Conservation (phyloP, 768 basidiomycete species). For the Russula olivacea region DNA sequence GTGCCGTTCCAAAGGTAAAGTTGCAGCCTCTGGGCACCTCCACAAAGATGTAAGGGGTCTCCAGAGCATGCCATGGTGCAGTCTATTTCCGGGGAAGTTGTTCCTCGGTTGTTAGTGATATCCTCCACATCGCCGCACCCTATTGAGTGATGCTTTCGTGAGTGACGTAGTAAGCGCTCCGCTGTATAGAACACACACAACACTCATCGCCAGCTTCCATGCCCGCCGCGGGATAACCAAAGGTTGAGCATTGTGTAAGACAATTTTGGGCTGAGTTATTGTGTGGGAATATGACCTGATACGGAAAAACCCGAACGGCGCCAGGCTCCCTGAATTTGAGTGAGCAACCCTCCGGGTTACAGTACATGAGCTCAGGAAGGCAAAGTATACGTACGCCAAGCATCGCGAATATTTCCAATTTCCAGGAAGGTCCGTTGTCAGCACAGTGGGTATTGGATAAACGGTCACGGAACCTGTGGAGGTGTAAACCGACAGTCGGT, state of each 20-base stretch:
- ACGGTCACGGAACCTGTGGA: conserved; percentile 45
- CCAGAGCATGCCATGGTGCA: conserved; percentile 57
- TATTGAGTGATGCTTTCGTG: conserved; percentile 28
- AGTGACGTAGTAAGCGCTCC: not conserved
- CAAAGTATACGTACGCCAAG: conserved; percentile 42
- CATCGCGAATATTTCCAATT: conserved; percentile 64
- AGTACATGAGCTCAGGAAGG: not conserved
- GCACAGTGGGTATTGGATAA: conserved; percentile 52
- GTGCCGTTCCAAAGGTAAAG: conserved; percentile 32
- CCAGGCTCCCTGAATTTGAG: conserved; percentile 41
- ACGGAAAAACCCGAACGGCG: conserved; percentile 48
- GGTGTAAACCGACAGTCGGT: conserved; percentile 65
- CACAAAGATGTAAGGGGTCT: conserved; percentile 64
- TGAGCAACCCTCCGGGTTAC: not conserved
- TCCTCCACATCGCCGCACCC: conserved; percentile 68
- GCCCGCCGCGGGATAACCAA: conserved; percentile 67
- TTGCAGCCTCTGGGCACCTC: conserved; percentile 47
- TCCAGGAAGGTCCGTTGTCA: conserved; percentile 54
- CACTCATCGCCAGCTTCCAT: conserved; percentile 68
- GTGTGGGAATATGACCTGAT: conserved; percentile 49
- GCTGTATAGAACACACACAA: conserved; percentile 43
- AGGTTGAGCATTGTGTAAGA: conserved; percentile 60
- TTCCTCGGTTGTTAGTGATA: conserved; percentile 36
- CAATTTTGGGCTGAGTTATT: conserved; percentile 65
- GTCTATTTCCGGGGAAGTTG: conserved; percentile 33